Evolutionary conservation across 768 basidiomycete genomes (phyloP).

Genomic region (Amyloporia xantha): DNA sequence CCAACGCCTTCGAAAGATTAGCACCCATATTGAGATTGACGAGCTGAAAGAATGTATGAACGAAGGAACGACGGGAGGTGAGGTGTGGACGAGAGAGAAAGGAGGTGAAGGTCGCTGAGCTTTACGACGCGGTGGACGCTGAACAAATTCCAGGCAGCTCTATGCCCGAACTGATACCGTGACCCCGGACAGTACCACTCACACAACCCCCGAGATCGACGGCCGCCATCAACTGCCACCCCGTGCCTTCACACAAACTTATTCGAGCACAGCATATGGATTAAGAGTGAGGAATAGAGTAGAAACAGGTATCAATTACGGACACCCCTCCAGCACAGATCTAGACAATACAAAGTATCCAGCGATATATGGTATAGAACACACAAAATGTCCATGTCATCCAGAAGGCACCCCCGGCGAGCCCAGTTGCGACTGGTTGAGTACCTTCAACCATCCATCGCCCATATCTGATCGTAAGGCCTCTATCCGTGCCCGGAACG

Average conservation of each 20-base stretch:
- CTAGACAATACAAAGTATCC: constrained; percentile 1
- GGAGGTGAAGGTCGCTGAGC: constrained; percentile 12
- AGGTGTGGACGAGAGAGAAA: constrained; percentile 21
- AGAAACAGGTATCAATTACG: too few relatives aligned
- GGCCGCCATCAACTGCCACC: background rate
- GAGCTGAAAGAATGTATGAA: constrained; percentile 26
- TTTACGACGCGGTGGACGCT: background rate
- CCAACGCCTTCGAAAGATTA: constrained; percentile 79
- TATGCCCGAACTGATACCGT: background rate
- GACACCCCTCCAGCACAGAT: background rate
- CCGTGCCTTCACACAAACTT: too few relatives aligned
- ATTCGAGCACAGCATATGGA: too few relatives aligned
- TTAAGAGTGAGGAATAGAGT: too few relatives aligned
- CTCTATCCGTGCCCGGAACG: constrained; percentile 74
- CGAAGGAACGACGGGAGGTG: constrained; percentile 60
- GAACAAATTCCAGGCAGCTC: constrained; percentile 1
- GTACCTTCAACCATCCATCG: constrained; percentile 83
- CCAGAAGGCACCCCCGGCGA: constrained; percentile 15
- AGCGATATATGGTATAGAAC: background rate
- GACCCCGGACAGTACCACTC: constrained; percentile 4
- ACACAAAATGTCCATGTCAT: background rate
- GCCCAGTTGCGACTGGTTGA: constrained; percentile 53
- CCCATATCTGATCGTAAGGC: constrained; percentile 83
- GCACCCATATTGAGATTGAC: constrained; percentile 57
- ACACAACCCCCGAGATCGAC: background rate